Base-by-base conservation (phyloP, 2,329 filamentous ascomycete genomes). In the Aureobasidium sp. region DNA sequence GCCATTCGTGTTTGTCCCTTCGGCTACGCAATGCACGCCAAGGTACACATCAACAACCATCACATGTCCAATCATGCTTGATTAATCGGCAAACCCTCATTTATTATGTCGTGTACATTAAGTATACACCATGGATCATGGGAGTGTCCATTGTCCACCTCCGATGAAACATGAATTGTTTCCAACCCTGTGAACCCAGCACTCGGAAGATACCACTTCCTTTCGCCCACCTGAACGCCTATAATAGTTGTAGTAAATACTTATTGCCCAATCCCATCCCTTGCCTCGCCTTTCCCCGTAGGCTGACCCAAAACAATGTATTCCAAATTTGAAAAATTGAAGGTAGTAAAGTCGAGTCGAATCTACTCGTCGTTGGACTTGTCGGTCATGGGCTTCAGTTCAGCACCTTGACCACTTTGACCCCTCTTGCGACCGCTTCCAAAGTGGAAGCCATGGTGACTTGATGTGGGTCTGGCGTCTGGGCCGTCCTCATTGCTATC, bases 401-500 rank as follows among this genome's bases (percentile, higher is more conserved):
- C 88, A 64, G 88, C 80, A 34, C 87, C 87, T 68, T 86, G 85
- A 11, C 86, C 87, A 68, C 83, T 87, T 69, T 86, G 86, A 3
- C 82, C 87, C 67, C 87, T 79, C 78, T 90, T 92, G 68, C 90
- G 81, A 16, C 88, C 86, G 6, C 44, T 59, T 3, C 85, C 83
- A 60, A 90, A 81, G 67, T 88, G 83, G 71, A 66, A 66, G n/a
- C 54, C 55, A 49, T 64, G 65, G 42, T 65, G 60, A 32, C 72
- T 75, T 64, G 71, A 77, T 27, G 72, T 72, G 32, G 75, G 75
- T 62, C 77, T 77, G 54, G 75, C 73, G 34, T 77, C 76, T 37
- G 68, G 65, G 25, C 72, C 69, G 6, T 65, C 67, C 59, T 69
- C 69, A 41, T 65, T 66, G 59, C 72, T 74, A 63, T 92, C 88